Conservation (phyloP, 2,329 filamentous ascomycete genomes). For the Neonectria neomacrospora region DNA sequence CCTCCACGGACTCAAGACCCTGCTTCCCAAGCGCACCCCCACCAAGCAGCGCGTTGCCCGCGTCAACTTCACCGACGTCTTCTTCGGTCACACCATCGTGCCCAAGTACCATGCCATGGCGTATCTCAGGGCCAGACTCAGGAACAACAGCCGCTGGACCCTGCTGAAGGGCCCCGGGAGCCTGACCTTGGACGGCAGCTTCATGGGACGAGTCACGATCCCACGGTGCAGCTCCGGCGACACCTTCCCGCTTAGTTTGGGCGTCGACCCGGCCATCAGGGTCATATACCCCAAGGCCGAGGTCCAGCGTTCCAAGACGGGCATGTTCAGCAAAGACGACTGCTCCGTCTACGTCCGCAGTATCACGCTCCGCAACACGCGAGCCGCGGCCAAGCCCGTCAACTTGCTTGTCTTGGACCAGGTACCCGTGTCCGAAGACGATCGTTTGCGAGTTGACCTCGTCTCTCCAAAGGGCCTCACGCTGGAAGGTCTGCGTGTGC, state of each 20-base stretch:
- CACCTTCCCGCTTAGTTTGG: constrained; percentile 63
- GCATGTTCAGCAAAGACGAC: constrained; percentile 65
- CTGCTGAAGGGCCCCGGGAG: constrained; percentile 66
- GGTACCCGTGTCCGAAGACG: constrained; percentile 70
- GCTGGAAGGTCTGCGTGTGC: constrained; percentile 51
- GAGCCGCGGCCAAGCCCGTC: constrained; percentile 52
- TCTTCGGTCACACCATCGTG: constrained; percentile 67
- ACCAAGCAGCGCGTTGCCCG: constrained; percentile 70
- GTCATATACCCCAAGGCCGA: constrained; percentile 67
- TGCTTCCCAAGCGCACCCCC: constrained; percentile 61
- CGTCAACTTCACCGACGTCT: constrained; percentile 60
- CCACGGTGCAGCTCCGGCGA: constrained; percentile 67
- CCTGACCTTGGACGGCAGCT: constrained; percentile 71
- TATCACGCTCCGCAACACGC: constrained; percentile 63
- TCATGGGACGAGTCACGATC: constrained; percentile 67
- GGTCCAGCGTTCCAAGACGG: constrained; percentile 61
- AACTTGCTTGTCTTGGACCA: constrained; percentile 68
- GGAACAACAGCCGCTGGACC: constrained; percentile 66
- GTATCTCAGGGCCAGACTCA: constrained; percentile 68
- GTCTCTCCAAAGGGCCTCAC: constrained; percentile 60
- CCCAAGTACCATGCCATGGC: constrained; percentile 70
- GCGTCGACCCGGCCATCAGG: constrained; percentile 68
- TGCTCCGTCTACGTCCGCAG: constrained; percentile 61
- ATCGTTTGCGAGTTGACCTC: constrained; percentile 64
- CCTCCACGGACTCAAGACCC: constrained; percentile 66